A percentile compares a stretch with the other conserved stretches of the same genome.
Evolutionary conservation across 2,329 filamentous ascomycete species (phyloP).

Genomic region (Xylaria sp.): DNA sequence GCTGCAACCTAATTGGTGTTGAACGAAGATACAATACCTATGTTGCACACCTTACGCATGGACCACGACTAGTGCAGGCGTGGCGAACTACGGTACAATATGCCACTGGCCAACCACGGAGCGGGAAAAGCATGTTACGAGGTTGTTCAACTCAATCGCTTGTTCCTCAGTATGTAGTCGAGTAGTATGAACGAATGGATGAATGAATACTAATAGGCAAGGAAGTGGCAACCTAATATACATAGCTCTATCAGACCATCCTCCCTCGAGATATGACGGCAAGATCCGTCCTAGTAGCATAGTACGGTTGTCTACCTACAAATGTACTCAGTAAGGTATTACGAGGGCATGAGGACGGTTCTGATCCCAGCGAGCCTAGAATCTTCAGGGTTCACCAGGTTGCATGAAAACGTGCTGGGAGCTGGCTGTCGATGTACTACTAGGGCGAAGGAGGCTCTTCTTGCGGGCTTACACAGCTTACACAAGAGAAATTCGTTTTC

Average conservation of each 20-base stretch:
- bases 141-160: neutral
- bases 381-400: neutral
- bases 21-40: neutral
- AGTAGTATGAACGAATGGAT: neutral
- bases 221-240: slow-evolving; percentile 3
- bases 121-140: neutral
- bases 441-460: slow-evolving; percentile 30
- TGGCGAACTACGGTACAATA: slow-evolving; percentile 15
- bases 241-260: neutral
- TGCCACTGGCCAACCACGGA: slow-evolving; percentile 7
- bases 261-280: neutral
- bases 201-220: neutral
- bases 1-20: neutral
- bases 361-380: neutral
- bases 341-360: neutral
- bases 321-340: neutral
- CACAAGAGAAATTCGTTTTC: neutral
- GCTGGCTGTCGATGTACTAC: neutral
- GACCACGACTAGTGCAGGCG: neutral
- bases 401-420: slow-evolving; percentile 17
- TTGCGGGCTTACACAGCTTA: slow-evolving; percentile 5
- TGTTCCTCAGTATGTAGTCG: neutral
- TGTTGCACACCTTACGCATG: neutral
- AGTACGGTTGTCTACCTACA: neutral
- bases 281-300: neutral